Conservation (phyloP, 129 eudicot species). For the Flaveria robusta region DNA sequence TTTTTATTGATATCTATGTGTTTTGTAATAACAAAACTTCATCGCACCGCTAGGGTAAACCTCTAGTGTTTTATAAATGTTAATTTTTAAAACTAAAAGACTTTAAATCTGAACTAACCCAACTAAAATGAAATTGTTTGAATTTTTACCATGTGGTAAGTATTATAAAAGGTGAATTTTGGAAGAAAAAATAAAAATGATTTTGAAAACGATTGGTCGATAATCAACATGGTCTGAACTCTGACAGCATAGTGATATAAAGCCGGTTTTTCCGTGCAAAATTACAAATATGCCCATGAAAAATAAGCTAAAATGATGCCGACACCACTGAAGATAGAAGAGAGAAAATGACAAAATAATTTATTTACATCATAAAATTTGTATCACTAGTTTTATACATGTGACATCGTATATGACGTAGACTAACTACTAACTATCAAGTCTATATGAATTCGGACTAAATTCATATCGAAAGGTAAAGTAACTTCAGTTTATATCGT, state of each 20-base stretch:
- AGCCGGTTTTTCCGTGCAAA: not conserved
- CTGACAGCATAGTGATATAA: not conserved
- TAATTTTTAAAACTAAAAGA: no score
- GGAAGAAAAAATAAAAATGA: not conserved
- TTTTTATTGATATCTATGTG: no score
- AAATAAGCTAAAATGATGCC: slow-evolving; percentile 4
- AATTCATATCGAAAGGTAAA: no score
- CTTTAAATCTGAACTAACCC: no score
- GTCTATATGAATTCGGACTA: no score
- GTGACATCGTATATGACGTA: no score
- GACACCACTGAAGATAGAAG: slow-evolving; percentile 4
- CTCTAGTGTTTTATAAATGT: no score
- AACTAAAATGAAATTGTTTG: not conserved
- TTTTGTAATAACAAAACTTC: no score
- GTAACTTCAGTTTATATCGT: no score
- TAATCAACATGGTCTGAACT: not conserved
- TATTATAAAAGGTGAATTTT: slow-evolving; percentile 3
- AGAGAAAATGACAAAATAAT: slow-evolving; percentile 16
- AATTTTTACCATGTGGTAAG: not conserved
- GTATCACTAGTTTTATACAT: no score
- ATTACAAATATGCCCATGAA: not conserved
- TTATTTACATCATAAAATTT: not conserved
- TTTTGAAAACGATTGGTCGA: slow-evolving; percentile 19
- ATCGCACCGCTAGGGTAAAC: no score
- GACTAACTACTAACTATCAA: no score